These are phyloP conservation scores for Gnomoniopsis smithogilvyi DNA, from an alignment of 2,329 filamentous ascomycete species.

Conservation along the genomic window DNA sequence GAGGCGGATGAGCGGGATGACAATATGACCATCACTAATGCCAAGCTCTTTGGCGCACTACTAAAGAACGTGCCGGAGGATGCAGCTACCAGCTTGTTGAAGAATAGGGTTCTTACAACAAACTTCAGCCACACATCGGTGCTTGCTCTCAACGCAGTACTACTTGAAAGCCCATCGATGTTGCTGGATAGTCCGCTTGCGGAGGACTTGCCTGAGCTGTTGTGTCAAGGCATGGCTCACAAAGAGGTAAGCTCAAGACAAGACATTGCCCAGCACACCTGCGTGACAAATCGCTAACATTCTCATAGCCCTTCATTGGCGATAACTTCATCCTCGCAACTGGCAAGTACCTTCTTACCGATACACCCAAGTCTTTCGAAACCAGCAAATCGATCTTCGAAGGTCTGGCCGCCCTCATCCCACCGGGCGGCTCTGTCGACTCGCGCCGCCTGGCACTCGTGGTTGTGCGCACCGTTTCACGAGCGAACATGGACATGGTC, in stretches of 20 bases:
- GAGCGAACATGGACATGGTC: slow-evolving; percentile 74
- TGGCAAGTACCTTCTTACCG: slow-evolving; percentile 80
- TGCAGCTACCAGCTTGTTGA: slow-evolving; percentile 55
- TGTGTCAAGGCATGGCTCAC: slow-evolving; percentile 75
- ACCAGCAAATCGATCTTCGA: slow-evolving; percentile 77
- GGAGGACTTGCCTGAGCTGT: slow-evolving; percentile 71
- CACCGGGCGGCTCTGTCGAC: slow-evolving; percentile 75
- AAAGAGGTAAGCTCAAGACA: slow-evolving; percentile 60
- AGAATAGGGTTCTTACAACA: slow-evolving; percentile 74
- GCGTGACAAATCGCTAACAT: neutral
- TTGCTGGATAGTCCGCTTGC: slow-evolving; percentile 64
- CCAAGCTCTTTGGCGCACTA: slow-evolving; percentile 83
- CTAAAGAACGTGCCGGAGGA: slow-evolving; percentile 81
- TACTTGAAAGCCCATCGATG: slow-evolving; percentile 73
- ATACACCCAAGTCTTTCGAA: slow-evolving; percentile 69
- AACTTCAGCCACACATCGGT: slow-evolving; percentile 76
- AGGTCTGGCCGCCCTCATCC: slow-evolving; percentile 69
- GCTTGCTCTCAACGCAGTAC: slow-evolving; percentile 82
- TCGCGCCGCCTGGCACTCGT: slow-evolving; percentile 84
- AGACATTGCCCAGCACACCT: neutral
- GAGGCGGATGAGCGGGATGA: slow-evolving; percentile 73
- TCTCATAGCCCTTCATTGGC: slow-evolving; percentile 68
- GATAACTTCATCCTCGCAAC: slow-evolving; percentile 87
- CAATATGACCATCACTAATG: slow-evolving; percentile 83
- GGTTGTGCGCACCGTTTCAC: slow-evolving; percentile 79